Conservation (phyloP, 1,284 basidiomycete species). For the Cerrena zonata region DNA sequence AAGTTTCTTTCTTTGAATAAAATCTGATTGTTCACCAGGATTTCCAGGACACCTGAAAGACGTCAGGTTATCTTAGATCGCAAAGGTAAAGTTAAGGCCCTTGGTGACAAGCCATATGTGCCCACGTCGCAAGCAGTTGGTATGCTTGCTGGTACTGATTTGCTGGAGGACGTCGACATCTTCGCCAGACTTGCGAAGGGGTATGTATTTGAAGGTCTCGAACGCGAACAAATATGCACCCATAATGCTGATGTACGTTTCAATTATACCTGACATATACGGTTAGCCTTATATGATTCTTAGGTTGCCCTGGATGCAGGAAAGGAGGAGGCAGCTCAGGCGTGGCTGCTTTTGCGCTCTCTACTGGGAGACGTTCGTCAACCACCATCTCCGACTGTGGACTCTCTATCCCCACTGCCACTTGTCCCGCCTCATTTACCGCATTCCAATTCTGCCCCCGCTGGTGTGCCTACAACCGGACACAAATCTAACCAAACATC, state of each 20-base stretch:
- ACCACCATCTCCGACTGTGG: constrained; percentile 22
- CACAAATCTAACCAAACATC: constrained; percentile 2
- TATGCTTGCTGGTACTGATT: constrained; percentile 34
- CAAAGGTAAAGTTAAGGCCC: constrained; percentile 38
- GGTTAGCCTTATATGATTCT: not conserved
- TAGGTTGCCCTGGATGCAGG: constrained; percentile 61
- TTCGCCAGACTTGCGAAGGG: constrained; percentile 63
- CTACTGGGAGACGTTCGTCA: constrained; percentile 49
- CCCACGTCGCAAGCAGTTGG: constrained; percentile 54
- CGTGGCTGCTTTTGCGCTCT: constrained; percentile 63
- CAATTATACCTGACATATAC: not conserved
- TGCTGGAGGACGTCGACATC: constrained; percentile 38
- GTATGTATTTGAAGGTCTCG: constrained; percentile 58
- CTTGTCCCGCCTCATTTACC: constrained; percentile 23
- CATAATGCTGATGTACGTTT: constrained; percentile 53
- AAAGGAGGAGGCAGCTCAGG: constrained; percentile 56
- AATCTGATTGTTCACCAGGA: constrained; percentile 7
- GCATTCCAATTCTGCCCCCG: constrained; percentile 41
- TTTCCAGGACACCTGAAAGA: constrained; percentile 44
- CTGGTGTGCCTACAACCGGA: constrained; percentile 30
- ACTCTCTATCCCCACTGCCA: constrained; percentile 20
- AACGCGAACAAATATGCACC: constrained; percentile 46
- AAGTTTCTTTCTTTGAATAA: constrained; percentile 24
- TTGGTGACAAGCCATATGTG: constrained; percentile 45
- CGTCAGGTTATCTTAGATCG: constrained; percentile 31